These are phyloP conservation scores for Apiospora aurea DNA, from an alignment of 2,329 filamentous ascomycete species.

Conservation along the genomic window DNA sequence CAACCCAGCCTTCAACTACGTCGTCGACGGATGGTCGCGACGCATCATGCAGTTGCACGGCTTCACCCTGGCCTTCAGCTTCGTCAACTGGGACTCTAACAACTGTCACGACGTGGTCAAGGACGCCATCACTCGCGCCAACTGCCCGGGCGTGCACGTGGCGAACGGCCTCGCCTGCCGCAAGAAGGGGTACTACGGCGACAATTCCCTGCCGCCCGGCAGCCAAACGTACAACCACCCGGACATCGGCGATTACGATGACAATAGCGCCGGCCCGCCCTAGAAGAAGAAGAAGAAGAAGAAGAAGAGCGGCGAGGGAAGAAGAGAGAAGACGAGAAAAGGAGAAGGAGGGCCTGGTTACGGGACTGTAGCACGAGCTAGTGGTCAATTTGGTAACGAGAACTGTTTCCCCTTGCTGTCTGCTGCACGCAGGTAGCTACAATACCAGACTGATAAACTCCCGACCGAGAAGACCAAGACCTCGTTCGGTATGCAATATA, in stretches of 20 bases:
- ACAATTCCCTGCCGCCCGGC: background rate
- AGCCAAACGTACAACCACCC: background rate
- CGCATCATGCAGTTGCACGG: conserved; percentile 4
- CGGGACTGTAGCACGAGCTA: background rate
- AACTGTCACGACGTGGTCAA: background rate
- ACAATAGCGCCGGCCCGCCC: background rate
- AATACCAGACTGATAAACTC: background rate
- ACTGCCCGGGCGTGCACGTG: background rate
- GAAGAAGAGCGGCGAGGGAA: background rate
- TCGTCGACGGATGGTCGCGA: conserved; percentile 7
- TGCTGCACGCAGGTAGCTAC: background rate
- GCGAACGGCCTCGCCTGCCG: background rate
- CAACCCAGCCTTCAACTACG: background rate
- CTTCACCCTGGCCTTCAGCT: background rate
- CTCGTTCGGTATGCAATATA: too few species aligned
- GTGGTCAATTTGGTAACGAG: background rate
- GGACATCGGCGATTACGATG: background rate
- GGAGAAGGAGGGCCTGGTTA: background rate
- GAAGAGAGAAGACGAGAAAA: background rate
- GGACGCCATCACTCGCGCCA: background rate
- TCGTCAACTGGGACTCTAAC: background rate
- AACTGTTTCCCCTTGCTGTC: background rate
- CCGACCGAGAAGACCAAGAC: background rate
- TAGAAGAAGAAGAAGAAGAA: background rate
- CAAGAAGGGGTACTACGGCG: conserved; percentile 11